Conservation (phyloP, 2,329 filamentous ascomycete genomes). For the Fusarium temperatum region DNA sequence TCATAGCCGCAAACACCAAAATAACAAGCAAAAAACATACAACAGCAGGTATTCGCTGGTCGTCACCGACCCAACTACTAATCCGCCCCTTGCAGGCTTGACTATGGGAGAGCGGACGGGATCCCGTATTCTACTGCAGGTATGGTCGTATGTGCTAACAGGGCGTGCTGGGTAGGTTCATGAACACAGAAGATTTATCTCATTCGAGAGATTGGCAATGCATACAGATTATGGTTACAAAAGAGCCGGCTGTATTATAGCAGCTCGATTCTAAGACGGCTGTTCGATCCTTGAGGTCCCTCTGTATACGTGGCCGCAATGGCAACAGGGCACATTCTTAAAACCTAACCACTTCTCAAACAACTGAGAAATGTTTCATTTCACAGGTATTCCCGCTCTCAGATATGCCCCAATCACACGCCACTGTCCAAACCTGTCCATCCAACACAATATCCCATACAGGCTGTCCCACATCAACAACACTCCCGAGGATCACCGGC, state of each 20-base stretch:
- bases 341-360: not conserved
- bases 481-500: slow-evolving; percentile 42
- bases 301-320: not conserved
- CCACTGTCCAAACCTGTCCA: slow-evolving; percentile 49
- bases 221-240: not conserved
- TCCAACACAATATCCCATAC: slow-evolving; percentile 51
- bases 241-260: not conserved
- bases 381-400: not conserved
- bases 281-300: too few relatives aligned
- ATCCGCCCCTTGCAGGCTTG: not conserved
- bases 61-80: not conserved
- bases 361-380: not conserved
- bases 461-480: slow-evolving; percentile 48
- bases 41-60: slow-evolving; percentile 24
- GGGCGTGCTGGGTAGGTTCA: not conserved
- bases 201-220: not conserved
- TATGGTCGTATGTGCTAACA: slow-evolving; percentile 22
- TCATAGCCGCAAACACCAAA: not conserved
- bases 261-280: not conserved
- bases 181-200: not conserved
- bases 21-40: slow-evolving; percentile 4
- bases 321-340: not conserved
- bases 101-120: not conserved
- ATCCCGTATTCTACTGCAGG: not conserved
- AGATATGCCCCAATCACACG: slow-evolving; percentile 50